These are phyloP conservation scores for Tolypocladium ophioglossoides DNA, from an alignment of 2,329 filamentous ascomycete species.

Conservation along the genomic window DNA sequence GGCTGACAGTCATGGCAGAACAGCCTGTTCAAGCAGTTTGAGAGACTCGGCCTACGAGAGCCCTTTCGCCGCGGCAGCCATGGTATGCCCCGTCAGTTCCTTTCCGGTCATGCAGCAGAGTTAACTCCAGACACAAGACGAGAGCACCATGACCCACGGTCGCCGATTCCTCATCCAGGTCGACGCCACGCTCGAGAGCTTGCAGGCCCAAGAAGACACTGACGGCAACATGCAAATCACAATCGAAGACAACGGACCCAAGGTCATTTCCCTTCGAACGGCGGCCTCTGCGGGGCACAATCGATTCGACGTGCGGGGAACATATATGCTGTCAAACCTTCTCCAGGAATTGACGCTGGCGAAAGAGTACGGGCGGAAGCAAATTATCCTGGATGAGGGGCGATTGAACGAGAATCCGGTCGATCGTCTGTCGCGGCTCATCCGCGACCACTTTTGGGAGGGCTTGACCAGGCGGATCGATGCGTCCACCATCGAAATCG, in stretches of 20 bases:
- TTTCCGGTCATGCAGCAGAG: neutral
- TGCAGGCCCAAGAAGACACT: slow-evolving; percentile 81
- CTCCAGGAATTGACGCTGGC: slow-evolving; percentile 90
- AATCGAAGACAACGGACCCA: slow-evolving; percentile 89
- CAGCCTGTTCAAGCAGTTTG: slow-evolving; percentile 41
- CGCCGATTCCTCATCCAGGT: slow-evolving; percentile 83
- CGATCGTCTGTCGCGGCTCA: slow-evolving; percentile 72
- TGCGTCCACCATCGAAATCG: slow-evolving; percentile 73
- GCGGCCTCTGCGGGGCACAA: slow-evolving; percentile 78
- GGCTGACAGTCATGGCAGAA: slow-evolving; percentile 32
- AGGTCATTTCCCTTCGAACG: slow-evolving; percentile 78
- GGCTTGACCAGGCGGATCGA: slow-evolving; percentile 85
- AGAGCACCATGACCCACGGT: slow-evolving; percentile 50
- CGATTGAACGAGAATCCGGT: slow-evolving; percentile 94
- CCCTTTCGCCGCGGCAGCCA: slow-evolving; percentile 50
- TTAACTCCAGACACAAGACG: slow-evolving; percentile 44
- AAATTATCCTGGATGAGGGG: slow-evolving; percentile 83
- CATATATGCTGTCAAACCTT: slow-evolving; percentile 94
- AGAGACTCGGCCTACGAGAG: slow-evolving; percentile 38
- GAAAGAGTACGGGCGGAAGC: slow-evolving; percentile 79
- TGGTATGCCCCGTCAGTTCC: slow-evolving; percentile 26
- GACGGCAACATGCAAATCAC: slow-evolving; percentile 96
- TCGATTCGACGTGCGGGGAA: slow-evolving; percentile 83
- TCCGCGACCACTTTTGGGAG: slow-evolving; percentile 87
- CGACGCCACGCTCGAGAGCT: slow-evolving; percentile 66